Percentiles rank a stretch among this genome's conserved stretches.
Conservation (phyloP, 2,329 filamentous ascomycete genomes). For the Arthrobotrys entomopaga region DNA sequence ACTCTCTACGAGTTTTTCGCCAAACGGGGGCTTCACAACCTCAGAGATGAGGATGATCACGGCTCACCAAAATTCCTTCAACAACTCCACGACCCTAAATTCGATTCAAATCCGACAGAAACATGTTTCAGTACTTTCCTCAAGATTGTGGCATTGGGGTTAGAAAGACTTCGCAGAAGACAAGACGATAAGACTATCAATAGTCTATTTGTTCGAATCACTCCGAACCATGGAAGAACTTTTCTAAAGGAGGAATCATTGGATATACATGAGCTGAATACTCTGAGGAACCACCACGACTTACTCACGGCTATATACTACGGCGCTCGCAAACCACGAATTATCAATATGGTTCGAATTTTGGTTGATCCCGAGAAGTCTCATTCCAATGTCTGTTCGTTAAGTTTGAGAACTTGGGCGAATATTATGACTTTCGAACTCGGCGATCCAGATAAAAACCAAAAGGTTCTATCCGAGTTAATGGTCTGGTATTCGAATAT, state of each 20-base stretch:
- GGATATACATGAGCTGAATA: conserved; percentile 71
- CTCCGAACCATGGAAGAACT: conserved; percentile 74
- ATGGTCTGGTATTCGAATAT: conserved; percentile 69
- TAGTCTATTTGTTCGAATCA: conserved; percentile 71
- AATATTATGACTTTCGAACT: conserved; percentile 72
- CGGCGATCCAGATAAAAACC: conserved; percentile 62
- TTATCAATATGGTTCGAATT: conserved; percentile 66
- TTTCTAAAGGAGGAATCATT: conserved; percentile 72
- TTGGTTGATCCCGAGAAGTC: conserved; percentile 71
- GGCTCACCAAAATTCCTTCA: conserved; percentile 72
- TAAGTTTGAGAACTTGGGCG: conserved; percentile 73
- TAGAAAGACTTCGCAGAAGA: conserved; percentile 66
- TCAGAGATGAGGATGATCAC: conserved; percentile 73
- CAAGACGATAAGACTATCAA: conserved; percentile 69
- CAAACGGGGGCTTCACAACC: conserved; percentile 70
- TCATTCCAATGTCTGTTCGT: conserved; percentile 73
- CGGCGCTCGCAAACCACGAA: conserved; percentile 66
- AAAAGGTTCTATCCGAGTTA: conserved; percentile 66
- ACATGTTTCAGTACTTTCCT: conserved; percentile 75
- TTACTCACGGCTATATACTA: conserved; percentile 74
- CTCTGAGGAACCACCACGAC: conserved; percentile 75
- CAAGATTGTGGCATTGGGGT: conserved; percentile 71
- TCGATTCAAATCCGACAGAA: conserved; percentile 69
- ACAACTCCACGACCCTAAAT: conserved; percentile 64
- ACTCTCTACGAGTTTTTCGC: conserved; percentile 76